Evolutionary conservation across 2,329 filamentous ascomycete genomes (phyloP), one percentile per base, ranked within the genome.

Genomic region (Dryadomyces quercivorus): DNA sequence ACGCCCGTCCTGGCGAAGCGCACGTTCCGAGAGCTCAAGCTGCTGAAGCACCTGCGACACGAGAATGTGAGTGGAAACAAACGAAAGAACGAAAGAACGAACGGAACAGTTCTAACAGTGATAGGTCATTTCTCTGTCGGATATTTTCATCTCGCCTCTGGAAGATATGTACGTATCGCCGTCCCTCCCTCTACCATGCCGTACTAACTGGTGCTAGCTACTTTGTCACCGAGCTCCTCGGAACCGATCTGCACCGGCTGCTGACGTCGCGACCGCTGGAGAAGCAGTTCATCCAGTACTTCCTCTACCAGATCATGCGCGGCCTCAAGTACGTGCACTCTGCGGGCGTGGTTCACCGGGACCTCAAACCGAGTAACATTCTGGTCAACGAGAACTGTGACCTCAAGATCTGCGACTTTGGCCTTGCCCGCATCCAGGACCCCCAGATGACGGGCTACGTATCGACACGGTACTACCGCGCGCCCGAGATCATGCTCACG

Each of bases 211-310:
- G 15, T 47, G 54, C 44, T 66, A 95, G 89, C 71, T 96, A 97
- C 76, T 95, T 96, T 67, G 93, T 98, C 66, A 98, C 93, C 64
- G 93, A 98, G 72, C 83, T 98, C 56, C 81, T 98, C 60, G 93
- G 93, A 56, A 98, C 93, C 65, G 93, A 98, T 71, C 78, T 98
- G 60, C 93, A 98, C 74, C 85, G 93, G 61, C 81, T 98, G 59
- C 81, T 98, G 63, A 97, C 92, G 51, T 97, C 93, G 50, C 80
- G 93, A 67, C 93, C 93, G 22, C 82, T 98, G 53, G 93, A 98
- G 78, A 97, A 95, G 75, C 93, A 98, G 71, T 98, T 98, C 71
- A 97, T 98, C 65, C 93, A 98, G 75, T 98, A 98, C 75, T 98
- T 98, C 70, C 81, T 98, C 58, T 98, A 98, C 72, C 93, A 98